Base-by-base conservation (phyloP, 1,284 basidiomycete genomes). In the Papiliotrema flavescens region DNA sequence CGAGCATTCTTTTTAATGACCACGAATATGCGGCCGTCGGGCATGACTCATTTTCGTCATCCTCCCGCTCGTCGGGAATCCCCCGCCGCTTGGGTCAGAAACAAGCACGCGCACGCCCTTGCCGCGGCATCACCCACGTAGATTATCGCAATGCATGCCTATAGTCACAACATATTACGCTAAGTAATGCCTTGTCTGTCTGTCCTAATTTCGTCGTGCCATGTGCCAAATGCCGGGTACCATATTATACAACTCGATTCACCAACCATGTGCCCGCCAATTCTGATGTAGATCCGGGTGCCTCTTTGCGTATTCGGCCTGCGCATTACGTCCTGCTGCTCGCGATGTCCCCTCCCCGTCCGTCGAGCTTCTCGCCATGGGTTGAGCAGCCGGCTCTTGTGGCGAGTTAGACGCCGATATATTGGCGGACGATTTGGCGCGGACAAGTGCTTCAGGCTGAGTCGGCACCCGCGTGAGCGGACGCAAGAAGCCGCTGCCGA, bases 241-340 rank as follows among this genome's bases (percentile, higher is more conserved):
- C 28, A 34, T 20, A 42, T 24, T 34, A 39, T 20, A 42, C 24
- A 41, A 23, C 22, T 15, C 47, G 19, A n/a, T 44, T 60, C 45
- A 75, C 73, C 73, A 75, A 19, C 73, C 73, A 59, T 75, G 73
- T 19, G 55, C 53, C 20, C 73, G 55, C 60, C 74, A 75, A 53
- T 69, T 66, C 17, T 65, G 68, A 54, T 74, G 69, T 24, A 60
- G 63, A 14, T 55, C 54, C 40, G 65, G 62, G 42, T 55, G 56
- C 24, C 66, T 46, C 47, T 59, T 60, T 8, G 57, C 59, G 39
- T 68, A 51, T 50, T 68, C 65, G 44, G 43, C 53, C 19, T 56
- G 52, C 26, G 55, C 59, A 26, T 60, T 52, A 19, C 62, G 36
- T 41, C 59, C 63, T 7, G 54, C 57, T 45, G 54, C 57, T 28